These are phyloP conservation scores for Vicia sativa DNA, from an alignment of 306 rosid species.

Conservation along the genomic window DNA sequence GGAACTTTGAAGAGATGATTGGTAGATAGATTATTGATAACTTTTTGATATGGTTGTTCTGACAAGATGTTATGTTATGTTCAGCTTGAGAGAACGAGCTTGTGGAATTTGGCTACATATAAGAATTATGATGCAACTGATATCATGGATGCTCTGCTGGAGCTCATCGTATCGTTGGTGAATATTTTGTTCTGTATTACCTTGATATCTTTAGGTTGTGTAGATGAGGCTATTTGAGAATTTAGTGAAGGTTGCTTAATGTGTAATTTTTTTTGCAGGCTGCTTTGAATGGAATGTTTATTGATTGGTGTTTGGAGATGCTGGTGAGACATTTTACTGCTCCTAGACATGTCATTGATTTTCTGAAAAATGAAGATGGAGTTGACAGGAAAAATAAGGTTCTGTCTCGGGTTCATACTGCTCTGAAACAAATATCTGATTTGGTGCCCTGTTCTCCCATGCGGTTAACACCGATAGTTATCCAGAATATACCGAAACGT, in stretches of 20 bases:
- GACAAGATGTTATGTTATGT: constrained; percentile 8
- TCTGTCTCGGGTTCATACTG: constrained; percentile 79
- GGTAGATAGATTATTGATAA: neutral
- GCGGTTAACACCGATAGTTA: constrained; percentile 57
- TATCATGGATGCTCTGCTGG: constrained; percentile 80
- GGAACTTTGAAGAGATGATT: neutral
- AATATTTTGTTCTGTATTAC: neutral
- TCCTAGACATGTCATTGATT: constrained; percentile 34
- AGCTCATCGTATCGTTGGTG: constrained; percentile 73
- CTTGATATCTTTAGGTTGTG: neutral
- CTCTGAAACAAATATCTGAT: constrained; percentile 67
- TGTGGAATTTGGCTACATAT: constrained; percentile 65
- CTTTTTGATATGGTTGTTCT: constrained; percentile 15
- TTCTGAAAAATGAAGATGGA: constrained; percentile 46
- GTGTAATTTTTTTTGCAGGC: constrained; percentile 51
- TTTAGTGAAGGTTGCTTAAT: neutral
- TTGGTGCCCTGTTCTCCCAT: constrained; percentile 77
- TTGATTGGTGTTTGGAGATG: constrained; percentile 65
- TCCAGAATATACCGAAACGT: constrained; percentile 53
- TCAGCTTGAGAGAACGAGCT: constrained; percentile 64
- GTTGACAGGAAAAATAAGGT: constrained; percentile 64
- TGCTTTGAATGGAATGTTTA: constrained; percentile 58
- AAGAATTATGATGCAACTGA: constrained; percentile 40
- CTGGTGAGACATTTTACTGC: constrained; percentile 69
- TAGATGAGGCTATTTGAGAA: neutral